Base-by-base conservation (phyloP, 495 filamentous ascomycete species). In the Evernia prunastri region DNA sequence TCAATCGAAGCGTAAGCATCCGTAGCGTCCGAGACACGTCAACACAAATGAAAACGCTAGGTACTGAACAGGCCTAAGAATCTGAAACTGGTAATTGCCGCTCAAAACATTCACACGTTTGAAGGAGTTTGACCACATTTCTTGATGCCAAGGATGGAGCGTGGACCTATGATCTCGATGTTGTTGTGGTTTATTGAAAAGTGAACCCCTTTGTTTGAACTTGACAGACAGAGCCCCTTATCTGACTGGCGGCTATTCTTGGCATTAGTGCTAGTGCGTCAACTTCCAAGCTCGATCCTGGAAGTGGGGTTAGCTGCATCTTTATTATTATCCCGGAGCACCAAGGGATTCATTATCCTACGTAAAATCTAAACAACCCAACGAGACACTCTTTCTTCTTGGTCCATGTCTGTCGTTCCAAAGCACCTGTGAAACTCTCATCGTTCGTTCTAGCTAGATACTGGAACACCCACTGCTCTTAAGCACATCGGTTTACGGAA, bases 221-320 rank as follows among this genome's bases (percentile, higher is more conserved):
- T n/a, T n/a, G n/a, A n/a, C n/a, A n/a, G n/a, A n/a, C n/a, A n/a
- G n/a, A n/a, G n/a, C n/a, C n/a, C n/a, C 31, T 49, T 5, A 25
- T 63, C 9, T 42, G 61, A 42, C 4, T 56, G 40, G 51, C 56
- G 35, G 40, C 61, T 63, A 63, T 47, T 63, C 37, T 57, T 36
- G 51, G 39, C 27, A 2, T 49, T 29, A 13, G 13, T 7, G 2
- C 20, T 33, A 31, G 51, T 33, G 51, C 51, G 51, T 33, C 51
- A n/a, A 54, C 51, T 18, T 53, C 27, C 12, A 6, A 12, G 12
- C 27, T 31, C n/a, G n/a, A 35, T n/a, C 37, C 33, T 18, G 15
- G 35, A 13, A 56, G 61, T 57, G 61, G 61, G 61, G 61, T 63
- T 63, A 63, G 61, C 53, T 47, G 39, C 61, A 56, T 63, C 43